Percentiles rank a stretch among this genome's conserved stretches.
phyloP scores from a whole-genome alignment of 495 filamentous ascomycete genomes.

The Penicillium mononematosum region DNA sequence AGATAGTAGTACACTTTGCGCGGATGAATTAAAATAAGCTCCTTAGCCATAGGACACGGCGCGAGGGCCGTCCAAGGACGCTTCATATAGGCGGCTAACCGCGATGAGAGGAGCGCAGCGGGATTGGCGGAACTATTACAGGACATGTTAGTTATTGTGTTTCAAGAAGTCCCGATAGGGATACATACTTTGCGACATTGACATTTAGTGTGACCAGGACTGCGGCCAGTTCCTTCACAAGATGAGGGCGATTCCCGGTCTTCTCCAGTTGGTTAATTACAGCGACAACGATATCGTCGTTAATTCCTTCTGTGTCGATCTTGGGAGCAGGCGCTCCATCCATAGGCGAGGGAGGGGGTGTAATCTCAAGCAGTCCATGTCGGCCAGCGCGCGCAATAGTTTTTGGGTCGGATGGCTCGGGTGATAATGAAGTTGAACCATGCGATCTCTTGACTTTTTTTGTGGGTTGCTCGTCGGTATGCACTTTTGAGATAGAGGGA shows the following conservation, averaged over 20 bases:
- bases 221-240: slow-evolving; percentile 90
- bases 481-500: slow-evolving; percentile 57
- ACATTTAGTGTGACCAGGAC: slow-evolving; percentile 73
- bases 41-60: slow-evolving; percentile 88
- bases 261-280: slow-evolving; percentile 89
- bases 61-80: slow-evolving; percentile 77
- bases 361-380: slow-evolving; percentile 61
- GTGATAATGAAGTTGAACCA: slow-evolving; percentile 53
- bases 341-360: slow-evolving; percentile 82
- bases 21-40: slow-evolving; percentile 87
- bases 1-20: slow-evolving; percentile 96
- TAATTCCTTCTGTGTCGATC: slow-evolving; percentile 85
- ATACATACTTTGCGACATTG: slow-evolving; percentile 83
- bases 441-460: slow-evolving; percentile 90
- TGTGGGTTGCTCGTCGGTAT: slow-evolving; percentile 59
- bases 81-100: slow-evolving; percentile 84
- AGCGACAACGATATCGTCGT: slow-evolving; percentile 90
- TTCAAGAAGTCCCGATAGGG: neutral
- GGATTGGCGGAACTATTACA: slow-evolving; percentile 84
- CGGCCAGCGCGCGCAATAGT: slow-evolving; percentile 45
- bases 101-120: slow-evolving; percentile 89
- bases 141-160: slow-evolving; percentile 32
- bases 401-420: slow-evolving; percentile 44
- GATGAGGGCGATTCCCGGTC: slow-evolving; percentile 87
- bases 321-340: slow-evolving; percentile 53